Conservation (phyloP, 2,329 filamentous ascomycete genomes). For the Penicillium decumbens region DNA sequence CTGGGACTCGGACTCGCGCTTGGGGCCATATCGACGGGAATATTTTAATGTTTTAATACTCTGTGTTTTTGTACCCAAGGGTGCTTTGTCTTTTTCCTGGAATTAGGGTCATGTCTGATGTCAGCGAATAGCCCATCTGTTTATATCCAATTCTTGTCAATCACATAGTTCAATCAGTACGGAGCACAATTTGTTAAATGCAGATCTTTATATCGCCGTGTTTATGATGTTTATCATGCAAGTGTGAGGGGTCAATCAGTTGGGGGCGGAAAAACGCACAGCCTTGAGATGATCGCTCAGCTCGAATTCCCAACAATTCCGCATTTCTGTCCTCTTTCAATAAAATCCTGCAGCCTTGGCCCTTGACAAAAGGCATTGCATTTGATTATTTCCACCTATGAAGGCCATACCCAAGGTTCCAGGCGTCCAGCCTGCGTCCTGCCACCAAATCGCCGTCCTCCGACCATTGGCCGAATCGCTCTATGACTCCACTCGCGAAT, state of each 20-base stretch:
- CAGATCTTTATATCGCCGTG: not conserved
- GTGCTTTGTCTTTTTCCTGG: slow-evolving; percentile 3
- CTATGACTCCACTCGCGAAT: slow-evolving; percentile 11
- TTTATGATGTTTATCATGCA: not conserved
- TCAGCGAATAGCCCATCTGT: slow-evolving; percentile 23
- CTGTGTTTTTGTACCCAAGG: not conserved
- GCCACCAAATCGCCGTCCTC: slow-evolving; percentile 7
- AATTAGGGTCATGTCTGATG: slow-evolving; percentile 26
- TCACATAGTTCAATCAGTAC: slow-evolving; percentile 7
- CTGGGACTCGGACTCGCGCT: slow-evolving; percentile 8
- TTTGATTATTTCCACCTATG: not conserved
- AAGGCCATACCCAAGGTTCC: slow-evolving; percentile 1
- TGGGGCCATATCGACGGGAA: slow-evolving; percentile 2
- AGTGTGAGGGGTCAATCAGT: slow-evolving; percentile 1
- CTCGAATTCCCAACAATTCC: not conserved
- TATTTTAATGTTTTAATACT: slow-evolving; percentile 5
- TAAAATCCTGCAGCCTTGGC: not conserved
- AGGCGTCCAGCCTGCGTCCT: not conserved
- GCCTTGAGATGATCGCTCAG: not conserved
- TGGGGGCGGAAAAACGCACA: not conserved
- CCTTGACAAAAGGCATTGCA: not conserved
- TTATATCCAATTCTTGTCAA: slow-evolving; percentile 7
- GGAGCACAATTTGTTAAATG: not conserved
- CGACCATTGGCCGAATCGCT: slow-evolving; percentile 11
- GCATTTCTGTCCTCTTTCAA: not conserved